These are phyloP conservation scores for Ophiostoma triangulosporum DNA, from an alignment of 2,329 filamentous ascomycete species.

Conservation along the genomic window DNA sequence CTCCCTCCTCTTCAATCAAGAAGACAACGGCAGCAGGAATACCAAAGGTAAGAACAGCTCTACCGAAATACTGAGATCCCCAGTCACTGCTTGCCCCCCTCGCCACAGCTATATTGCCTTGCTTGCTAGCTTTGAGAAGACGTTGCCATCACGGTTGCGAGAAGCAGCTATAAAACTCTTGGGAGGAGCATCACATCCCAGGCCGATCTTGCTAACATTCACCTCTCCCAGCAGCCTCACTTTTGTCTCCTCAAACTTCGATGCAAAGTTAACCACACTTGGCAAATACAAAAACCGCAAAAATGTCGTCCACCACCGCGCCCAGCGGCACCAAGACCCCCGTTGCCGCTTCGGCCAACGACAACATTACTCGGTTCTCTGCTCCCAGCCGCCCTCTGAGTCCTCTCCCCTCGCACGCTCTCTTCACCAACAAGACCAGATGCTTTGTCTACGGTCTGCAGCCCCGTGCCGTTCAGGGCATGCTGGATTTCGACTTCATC, in stretches of 20 bases:
- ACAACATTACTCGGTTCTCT: constrained; percentile 95
- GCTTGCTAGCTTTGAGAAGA: neutral
- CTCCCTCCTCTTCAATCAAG: neutral
- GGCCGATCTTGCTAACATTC: neutral
- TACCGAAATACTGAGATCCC: neutral
- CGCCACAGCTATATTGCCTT: neutral
- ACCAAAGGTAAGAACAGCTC: neutral
- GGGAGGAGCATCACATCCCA: neutral
- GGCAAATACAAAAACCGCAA: constrained; percentile 6
- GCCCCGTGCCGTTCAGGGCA: constrained; percentile 80
- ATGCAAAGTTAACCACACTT: neutral
- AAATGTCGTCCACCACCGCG: constrained; percentile 42
- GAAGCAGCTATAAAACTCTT: too few species aligned
- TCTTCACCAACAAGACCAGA: constrained; percentile 99
- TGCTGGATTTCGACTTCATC: constrained; percentile 99
- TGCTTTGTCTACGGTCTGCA: constrained; percentile 99
- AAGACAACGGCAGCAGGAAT: neutral
- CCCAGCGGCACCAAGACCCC: constrained; percentile 33
- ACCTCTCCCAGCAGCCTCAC: neutral
- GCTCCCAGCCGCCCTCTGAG: constrained; percentile 86
- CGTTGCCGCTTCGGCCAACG: constrained; percentile 64
- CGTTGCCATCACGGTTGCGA: too few species aligned
- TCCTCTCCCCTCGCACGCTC: constrained; percentile 73
- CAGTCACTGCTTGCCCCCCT: neutral
- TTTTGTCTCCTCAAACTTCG: neutral